Evolutionary conservation across 257 asterid genomes (phyloP).

Genomic region (Plantago elongata): DNA sequence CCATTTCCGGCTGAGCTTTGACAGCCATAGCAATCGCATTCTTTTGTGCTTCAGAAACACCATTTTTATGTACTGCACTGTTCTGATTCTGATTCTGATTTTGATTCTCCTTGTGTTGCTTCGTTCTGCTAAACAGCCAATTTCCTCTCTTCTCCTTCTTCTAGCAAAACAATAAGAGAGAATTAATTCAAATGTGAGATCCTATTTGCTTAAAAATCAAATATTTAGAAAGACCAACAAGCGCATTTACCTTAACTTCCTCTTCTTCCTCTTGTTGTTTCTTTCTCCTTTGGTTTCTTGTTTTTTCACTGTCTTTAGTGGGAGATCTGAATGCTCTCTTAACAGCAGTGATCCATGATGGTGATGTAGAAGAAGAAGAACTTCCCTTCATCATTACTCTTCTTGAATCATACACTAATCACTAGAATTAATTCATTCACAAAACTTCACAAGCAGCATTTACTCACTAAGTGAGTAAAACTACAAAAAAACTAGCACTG

Average conservation of each 20-base stretch:
- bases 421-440: too few relatives aligned
- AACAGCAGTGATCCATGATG: slow-evolving; percentile 45
- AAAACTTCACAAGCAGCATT: too few relatives aligned
- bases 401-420: too few relatives aligned
- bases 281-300: slow-evolving; percentile 14
- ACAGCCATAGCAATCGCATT: slow-evolving; percentile 32
- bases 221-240: too few relatives aligned
- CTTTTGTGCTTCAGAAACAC: slow-evolving; percentile 17
- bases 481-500: too few relatives aligned
- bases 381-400: slow-evolving; percentile 14
- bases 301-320: slow-evolving; percentile 26
- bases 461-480: too few relatives aligned
- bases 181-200: too few relatives aligned
- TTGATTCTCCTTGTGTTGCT: slow-evolving; percentile 17
- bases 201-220: too few relatives aligned
- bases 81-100: neutral
- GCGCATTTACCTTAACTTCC: slow-evolving; percentile 22
- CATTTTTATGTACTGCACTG: neutral
- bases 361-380: neutral
- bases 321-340: slow-evolving; percentile 50
- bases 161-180: too few relatives aligned
- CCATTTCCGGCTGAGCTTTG: slow-evolving; percentile 28
- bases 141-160: slow-evolving; percentile 32
- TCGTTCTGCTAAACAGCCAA: slow-evolving; percentile 31
- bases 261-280: slow-evolving; percentile 26